These are phyloP conservation scores for Vitis vinifera DNA, from an alignment of 164 flowering plant genomes.

Conservation along the genomic window ASM3070453v1 NC_081822.1:36066001-36066500, in stretches of 20 bases:
- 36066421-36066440: slow-evolving; percentile 5
- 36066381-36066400: background rate
- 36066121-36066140: background rate
- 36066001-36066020: background rate
- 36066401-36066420: slow-evolving; percentile 5
- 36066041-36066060: background rate
- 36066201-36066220: too few species aligned
- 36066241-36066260: background rate
- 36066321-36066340: background rate
- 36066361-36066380: background rate
- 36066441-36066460: slow-evolving; percentile 6
- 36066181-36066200: too few species aligned
- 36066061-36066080: background rate
- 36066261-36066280: background rate
- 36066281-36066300: background rate
- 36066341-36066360: slow-evolving; percentile 4
- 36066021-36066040: background rate
- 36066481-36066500: background rate
- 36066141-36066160: background rate
- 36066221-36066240: too few species aligned
- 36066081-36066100: background rate
- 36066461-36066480: background rate
- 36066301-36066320: background rate
- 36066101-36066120: background rate
- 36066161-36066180: background rate